phyloP scores from a whole-genome alignment of 805 yeast genomes.

The Starmerella cellae region DNA sequence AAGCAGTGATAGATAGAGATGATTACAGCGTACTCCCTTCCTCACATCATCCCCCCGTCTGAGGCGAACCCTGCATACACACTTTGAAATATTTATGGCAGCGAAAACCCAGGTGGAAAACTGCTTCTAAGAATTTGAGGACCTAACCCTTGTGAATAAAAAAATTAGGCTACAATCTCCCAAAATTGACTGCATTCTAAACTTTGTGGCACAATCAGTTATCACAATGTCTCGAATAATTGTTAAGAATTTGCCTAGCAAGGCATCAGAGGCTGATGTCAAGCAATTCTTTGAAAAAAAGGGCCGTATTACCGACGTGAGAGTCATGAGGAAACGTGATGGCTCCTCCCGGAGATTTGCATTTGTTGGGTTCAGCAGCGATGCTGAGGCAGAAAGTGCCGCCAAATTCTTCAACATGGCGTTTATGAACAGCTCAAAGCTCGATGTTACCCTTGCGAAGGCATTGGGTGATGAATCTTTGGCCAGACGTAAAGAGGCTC shows the following conservation, averaged over 20 bases:
- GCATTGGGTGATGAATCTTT: slow-evolving; percentile 73
- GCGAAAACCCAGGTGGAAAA: too few species aligned
- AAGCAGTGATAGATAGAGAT: too few species aligned
- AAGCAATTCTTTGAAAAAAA: slow-evolving; percentile 45
- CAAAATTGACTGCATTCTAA: too few species aligned
- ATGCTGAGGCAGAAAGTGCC: slow-evolving; percentile 63
- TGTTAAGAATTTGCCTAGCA: slow-evolving; percentile 76
- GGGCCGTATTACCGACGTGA: slow-evolving; percentile 76
- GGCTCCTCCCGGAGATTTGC: slow-evolving; percentile 92
- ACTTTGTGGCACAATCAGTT: too few species aligned
- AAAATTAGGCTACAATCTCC: too few species aligned
- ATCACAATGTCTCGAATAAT: slow-evolving; percentile 76
- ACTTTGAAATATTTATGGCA: too few species aligned
- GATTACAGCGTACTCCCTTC: too few species aligned
- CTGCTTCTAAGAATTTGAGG: too few species aligned
- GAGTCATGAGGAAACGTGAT: slow-evolving; percentile 60
- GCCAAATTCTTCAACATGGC: slow-evolving; percentile 62
- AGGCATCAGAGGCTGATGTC: slow-evolving; percentile 60
- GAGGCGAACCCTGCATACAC: too few species aligned
- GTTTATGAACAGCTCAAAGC: slow-evolving; percentile 68
- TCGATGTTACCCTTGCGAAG: slow-evolving; percentile 72
- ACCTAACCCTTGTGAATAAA: too few species aligned
- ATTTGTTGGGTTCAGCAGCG: slow-evolving; percentile 71
- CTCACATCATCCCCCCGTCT: too few species aligned
- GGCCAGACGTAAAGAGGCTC: slow-evolving; percentile 33